Conservation (phyloP, 2,329 filamentous ascomycete genomes). For the Meredithiella fracta region DNA sequence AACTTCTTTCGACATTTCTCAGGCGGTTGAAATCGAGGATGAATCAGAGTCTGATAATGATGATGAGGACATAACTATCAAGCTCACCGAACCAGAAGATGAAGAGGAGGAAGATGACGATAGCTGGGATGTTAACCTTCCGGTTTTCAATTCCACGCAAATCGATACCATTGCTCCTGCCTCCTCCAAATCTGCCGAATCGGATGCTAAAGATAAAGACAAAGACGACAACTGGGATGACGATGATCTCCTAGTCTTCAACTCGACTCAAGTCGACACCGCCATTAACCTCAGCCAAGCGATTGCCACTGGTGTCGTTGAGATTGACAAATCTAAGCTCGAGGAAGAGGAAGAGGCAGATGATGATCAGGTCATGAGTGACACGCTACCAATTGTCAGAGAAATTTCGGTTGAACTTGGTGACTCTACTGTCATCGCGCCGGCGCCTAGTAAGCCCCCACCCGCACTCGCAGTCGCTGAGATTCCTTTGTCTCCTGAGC, state of each 20-base stretch:
- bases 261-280: conserved; percentile 8
- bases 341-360: neutral
- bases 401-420: conserved; percentile 2
- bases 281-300: conserved; percentile 8
- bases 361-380: neutral
- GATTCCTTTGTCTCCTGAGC: neutral
- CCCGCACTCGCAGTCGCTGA: neutral
- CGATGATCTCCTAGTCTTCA: conserved; percentile 12
- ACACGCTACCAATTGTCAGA: too few relatives aligned
- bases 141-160: conserved; percentile 13
- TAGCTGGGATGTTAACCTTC: conserved; percentile 8
- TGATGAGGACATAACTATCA: neutral
- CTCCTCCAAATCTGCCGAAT: neutral
- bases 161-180: neutral
- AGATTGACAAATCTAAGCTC: neutral
- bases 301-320: neutral
- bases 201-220: neutral
- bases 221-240: conserved; percentile 9
- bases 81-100: neutral
- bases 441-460: neutral
- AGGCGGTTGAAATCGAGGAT: neutral
- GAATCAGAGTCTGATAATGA: neutral
- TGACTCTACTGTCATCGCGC: neutral
- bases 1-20: neutral
- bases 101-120: conserved; percentile 8